These are phyloP conservation scores for Alternaria brassicicola DNA, from an alignment of 2,329 filamentous ascomycete genomes.

Conservation along the genomic window DNA sequence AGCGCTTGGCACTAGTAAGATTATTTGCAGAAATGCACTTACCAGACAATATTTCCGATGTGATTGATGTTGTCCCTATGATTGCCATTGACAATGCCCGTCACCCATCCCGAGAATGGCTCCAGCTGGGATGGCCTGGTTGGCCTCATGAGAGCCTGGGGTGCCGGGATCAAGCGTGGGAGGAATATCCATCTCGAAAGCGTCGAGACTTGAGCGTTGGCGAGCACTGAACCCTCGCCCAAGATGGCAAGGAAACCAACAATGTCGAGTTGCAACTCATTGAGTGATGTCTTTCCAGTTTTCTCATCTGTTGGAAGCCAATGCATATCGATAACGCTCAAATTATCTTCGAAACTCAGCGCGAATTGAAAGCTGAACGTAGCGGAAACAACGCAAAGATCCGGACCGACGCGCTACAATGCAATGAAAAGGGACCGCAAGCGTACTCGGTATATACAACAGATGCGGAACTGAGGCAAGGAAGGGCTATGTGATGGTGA, in stretches of 20 bases:
- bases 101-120: slow-evolving; percentile 49
- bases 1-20: background rate
- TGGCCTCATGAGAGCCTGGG: slow-evolving; percentile 57
- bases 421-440: slow-evolving; percentile 12
- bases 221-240: slow-evolving; percentile 58
- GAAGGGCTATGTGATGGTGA: slow-evolving; percentile 13
- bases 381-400: slow-evolving; percentile 32
- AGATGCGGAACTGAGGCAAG: slow-evolving; percentile 11
- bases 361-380: slow-evolving; percentile 9
- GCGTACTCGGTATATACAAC: slow-evolving; percentile 21
- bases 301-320: slow-evolving; percentile 43
- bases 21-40: slow-evolving; percentile 5
- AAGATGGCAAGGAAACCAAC: slow-evolving; percentile 62
- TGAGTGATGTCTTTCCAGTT: slow-evolving; percentile 28
- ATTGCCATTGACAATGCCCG: slow-evolving; percentile 57
- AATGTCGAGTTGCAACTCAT: slow-evolving; percentile 59
- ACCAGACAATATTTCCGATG: slow-evolving; percentile 57
- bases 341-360: slow-evolving; percentile 12
- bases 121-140: slow-evolving; percentile 53
- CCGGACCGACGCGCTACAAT: background rate
- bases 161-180: slow-evolving; percentile 58
- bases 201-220: slow-evolving; percentile 58
- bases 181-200: slow-evolving; percentile 58
- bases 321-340: slow-evolving; percentile 32
- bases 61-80: slow-evolving; percentile 55